Conservation (phyloP, 768 basidiomycete species). For the Tulasnella calospora region DNA sequence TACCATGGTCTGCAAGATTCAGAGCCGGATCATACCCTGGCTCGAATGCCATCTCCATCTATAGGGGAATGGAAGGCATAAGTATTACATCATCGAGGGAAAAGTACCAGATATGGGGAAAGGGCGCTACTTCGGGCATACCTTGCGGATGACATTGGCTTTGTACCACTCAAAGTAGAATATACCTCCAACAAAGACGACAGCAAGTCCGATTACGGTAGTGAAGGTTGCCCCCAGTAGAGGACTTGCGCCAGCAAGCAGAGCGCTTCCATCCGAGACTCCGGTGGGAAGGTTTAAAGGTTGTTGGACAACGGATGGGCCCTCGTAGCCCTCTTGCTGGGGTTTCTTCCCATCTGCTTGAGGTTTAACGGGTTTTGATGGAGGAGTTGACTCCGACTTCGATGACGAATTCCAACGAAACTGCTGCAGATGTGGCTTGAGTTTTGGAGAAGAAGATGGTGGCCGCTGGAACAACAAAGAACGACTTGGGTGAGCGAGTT, state of each 20-base stretch:
- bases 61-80: not conserved
- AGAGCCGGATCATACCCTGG: conserved; percentile 80
- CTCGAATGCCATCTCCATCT: conserved; percentile 76
- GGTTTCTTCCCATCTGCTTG: not conserved
- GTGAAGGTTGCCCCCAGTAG: not conserved
- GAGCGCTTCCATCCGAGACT: not conserved
- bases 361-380: not conserved
- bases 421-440: conserved; percentile 3
- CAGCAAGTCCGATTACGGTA: conserved; percentile 9
- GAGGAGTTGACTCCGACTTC: not conserved
- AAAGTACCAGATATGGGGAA: not conserved
- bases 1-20: conserved; percentile 54
- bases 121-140: conserved; percentile 33
- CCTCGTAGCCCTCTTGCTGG: not conserved
- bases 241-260: not conserved
- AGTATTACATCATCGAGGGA: not conserved
- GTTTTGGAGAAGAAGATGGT: not conserved
- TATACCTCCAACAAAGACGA: conserved; percentile 64
- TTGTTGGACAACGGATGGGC: not conserved
- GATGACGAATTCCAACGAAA: not conserved
- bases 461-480: not conserved
- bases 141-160: conserved; percentile 73
- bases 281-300: conserved; percentile 14
- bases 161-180: conserved; percentile 78
- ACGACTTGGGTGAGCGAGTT: not conserved